phyloP scores from a whole-genome alignment of 2,329 filamentous ascomycete species.

The Cyphellophora europaea region DNA sequence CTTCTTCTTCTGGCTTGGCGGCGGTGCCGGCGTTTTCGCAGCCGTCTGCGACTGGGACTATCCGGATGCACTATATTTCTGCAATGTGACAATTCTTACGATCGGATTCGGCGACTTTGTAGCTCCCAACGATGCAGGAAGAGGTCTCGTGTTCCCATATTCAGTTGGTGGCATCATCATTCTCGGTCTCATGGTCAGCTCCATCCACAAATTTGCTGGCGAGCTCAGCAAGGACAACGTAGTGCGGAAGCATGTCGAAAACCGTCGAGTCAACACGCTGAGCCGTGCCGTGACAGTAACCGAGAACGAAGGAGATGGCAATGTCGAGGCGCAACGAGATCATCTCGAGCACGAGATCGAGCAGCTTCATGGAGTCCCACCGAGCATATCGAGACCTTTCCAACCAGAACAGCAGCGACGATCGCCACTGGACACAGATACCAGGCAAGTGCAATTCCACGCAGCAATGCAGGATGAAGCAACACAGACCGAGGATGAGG shows the following conservation, averaged over 20 bases:
- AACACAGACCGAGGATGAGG: constrained; percentile 6
- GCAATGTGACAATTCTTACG: constrained; percentile 58
- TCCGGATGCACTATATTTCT: constrained; percentile 71
- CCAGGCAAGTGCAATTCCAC: neutral
- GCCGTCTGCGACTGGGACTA: constrained; percentile 54
- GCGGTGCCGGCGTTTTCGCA: constrained; percentile 68
- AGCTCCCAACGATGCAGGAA: constrained; percentile 46
- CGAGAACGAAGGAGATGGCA: constrained; percentile 5
- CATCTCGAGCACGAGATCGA: constrained; percentile 19
- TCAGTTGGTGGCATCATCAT: constrained; percentile 76
- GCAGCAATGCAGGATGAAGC: constrained; percentile 1
- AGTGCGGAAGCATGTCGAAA: constrained; percentile 48
- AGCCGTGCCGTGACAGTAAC: constrained; percentile 40
- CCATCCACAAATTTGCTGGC: constrained; percentile 58
- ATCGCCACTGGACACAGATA: constrained; percentile 8
- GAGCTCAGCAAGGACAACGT: constrained; percentile 55
- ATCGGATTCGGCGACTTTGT: constrained; percentile 55
- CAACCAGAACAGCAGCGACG: constrained; percentile 18
- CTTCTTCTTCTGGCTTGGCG: constrained; percentile 69
- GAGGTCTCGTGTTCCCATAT: constrained; percentile 72
- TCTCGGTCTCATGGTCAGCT: constrained; percentile 72
- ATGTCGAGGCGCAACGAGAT: constrained; percentile 16
- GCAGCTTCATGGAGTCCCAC: constrained; percentile 11
- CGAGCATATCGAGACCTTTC: constrained; percentile 14
- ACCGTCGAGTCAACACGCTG: constrained; percentile 44